Base-by-base conservation (phyloP, 495 filamentous ascomycete species). In the Podospora sp. region DNA sequence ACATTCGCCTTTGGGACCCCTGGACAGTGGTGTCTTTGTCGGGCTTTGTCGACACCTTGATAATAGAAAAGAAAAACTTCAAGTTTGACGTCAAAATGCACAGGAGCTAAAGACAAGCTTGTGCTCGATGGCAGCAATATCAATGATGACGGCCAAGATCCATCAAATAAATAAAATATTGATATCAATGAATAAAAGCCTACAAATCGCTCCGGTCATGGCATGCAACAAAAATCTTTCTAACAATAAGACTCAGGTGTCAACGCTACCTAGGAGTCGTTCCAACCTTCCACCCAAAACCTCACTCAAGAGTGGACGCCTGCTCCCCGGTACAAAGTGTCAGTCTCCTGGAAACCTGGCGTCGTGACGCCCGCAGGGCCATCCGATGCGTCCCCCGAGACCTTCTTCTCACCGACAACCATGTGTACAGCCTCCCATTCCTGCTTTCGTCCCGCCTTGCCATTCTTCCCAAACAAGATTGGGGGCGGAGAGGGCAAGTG, bases 401-500 rank as follows among this genome's bases (percentile, higher is more conserved):
- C 5, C 22, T 53, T 63, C 0, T 24, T 16, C 21, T 29, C 22
- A 14, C 6, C 18, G 14, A 16, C 46, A 21, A 63, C 26, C 24
- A 24, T 22, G 22, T 16, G 18, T 1, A 60, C 57, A 20, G 29
- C 57, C 20, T 60, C 57, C 26, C 29, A 60, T 14, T 22, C 62
- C 40, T 49, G 9, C 4, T 46, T 11, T 14, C 11, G 2, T 22
- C 0, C 18, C 7, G 14, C 50, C 14, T 55, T 53, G 20, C 6
- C 12, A 7, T 55, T 36, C n/a, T 36, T 36, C 49, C 20, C 27
- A 29, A 75, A 74, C 57, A 76, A 75, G 14, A 75, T 56, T 1
- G 72, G 70, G 2, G 66, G 67, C 14, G 75, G 75, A 52, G 77
- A 71, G 0, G 72, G 78, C 1, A 80, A 21, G 60, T 80, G 77